Conservation (phyloP, 148 eudicot genomes). For the Tetragonia tetragonoides region DNA sequence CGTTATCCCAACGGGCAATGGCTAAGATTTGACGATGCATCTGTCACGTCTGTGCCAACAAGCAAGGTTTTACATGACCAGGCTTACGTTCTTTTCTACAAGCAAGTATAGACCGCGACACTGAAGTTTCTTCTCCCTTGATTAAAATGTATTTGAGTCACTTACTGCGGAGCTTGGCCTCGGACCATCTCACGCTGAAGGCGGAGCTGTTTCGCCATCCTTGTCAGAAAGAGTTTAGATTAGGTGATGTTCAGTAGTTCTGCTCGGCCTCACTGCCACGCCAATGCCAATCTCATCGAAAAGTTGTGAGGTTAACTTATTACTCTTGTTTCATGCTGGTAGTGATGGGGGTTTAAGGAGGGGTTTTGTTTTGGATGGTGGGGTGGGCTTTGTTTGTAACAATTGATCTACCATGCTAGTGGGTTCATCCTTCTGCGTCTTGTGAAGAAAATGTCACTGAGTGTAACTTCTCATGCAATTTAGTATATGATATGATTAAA, state of each 20-base stretch:
- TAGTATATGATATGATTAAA: slow-evolving; percentile 4
- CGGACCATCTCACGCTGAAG: slow-evolving; percentile 2
- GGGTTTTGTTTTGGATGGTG: not conserved
- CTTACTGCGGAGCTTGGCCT: not conserved
- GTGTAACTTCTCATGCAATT: slow-evolving; percentile 23
- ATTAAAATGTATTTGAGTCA: not conserved
- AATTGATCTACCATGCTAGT: slow-evolving; percentile 1
- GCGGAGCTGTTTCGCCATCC: slow-evolving; percentile 7
- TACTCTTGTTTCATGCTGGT: not conserved
- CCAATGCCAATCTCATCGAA: not conserved
- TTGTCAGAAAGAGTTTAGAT: slow-evolving; percentile 15
- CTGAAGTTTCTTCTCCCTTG: not conserved
- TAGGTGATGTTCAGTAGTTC: slow-evolving; percentile 6
- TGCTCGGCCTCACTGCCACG: slow-evolving; percentile 13
- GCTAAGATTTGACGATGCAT: slow-evolving; percentile 92
- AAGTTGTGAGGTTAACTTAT: slow-evolving; percentile 3
- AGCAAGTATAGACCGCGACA: slow-evolving; percentile 46
- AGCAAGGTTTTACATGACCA: slow-evolving; percentile 85
- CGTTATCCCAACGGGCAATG: slow-evolving; percentile 66
- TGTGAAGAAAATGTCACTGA: slow-evolving; percentile 10
- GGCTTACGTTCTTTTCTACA: slow-evolving; percentile 92
- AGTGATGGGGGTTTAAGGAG: not conserved
- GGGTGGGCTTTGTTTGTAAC: slow-evolving; percentile 10
- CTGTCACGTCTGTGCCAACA: slow-evolving; percentile 53
- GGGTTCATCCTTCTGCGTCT: not conserved